phyloP scores from a whole-genome alignment of 83 land plant genomes.

The Diphasiastrum complanatum region DNA sequence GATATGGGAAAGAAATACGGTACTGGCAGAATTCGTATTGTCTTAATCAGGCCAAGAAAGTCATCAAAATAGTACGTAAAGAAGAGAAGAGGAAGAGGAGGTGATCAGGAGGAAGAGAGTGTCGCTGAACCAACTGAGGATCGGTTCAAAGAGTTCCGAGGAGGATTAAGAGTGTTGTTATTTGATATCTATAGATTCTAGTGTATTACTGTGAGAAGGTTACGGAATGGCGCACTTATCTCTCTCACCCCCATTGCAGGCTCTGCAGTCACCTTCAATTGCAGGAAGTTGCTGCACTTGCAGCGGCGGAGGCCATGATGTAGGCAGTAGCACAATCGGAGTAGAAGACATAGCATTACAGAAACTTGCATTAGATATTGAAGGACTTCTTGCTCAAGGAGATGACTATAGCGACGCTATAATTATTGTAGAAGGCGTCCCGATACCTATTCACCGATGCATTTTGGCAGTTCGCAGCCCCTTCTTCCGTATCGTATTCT shows the following conservation, averaged over 20 bases:
- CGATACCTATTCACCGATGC: constrained; percentile 9
- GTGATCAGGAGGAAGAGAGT: too few relatives aligned
- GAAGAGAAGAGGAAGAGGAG: too few relatives aligned
- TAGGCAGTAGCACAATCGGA: neutral
- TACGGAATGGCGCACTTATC: neutral
- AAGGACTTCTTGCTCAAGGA: neutral
- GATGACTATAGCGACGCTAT: constrained; percentile 5
- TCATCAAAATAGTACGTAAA: too few relatives aligned
- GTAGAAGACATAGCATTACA: neutral
- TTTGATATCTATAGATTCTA: too few relatives aligned
- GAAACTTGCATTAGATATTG: neutral
- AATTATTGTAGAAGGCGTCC: neutral
- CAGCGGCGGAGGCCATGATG: neutral
- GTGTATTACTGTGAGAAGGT: too few relatives aligned
- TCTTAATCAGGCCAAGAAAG: too few relatives aligned
- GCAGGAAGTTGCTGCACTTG: neutral
- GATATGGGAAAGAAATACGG: too few relatives aligned
- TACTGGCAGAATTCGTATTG: too few relatives aligned
- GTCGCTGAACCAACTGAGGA: too few relatives aligned
- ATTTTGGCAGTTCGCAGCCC: constrained; percentile 9
- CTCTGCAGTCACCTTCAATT: neutral
- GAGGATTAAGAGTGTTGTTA: too few relatives aligned
- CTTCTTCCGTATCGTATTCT: constrained; percentile 2
- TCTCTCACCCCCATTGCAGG: neutral
- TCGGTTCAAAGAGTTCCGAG: too few relatives aligned